Percentiles rank a stretch among this genome's conserved stretches.
phyloP scores from a whole-genome alignment of 306 rosid genomes.

The Acacia confusa region DNA sequence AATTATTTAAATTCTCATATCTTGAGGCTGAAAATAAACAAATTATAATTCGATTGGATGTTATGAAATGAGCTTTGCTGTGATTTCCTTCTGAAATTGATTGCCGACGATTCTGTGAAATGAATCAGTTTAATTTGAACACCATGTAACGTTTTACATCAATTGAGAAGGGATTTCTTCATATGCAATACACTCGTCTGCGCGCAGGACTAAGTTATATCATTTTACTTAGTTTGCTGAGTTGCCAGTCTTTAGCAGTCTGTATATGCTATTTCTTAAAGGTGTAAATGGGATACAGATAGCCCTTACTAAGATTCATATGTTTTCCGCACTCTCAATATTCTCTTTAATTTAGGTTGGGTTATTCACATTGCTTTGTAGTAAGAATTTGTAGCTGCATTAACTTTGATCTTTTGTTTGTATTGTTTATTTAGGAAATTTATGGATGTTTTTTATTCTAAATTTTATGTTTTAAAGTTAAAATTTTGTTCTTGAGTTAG shows the following conservation, averaged over 20 bases:
- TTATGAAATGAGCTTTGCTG: background rate
- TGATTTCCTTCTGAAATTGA: background rate
- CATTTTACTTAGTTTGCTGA: background rate
- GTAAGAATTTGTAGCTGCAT: background rate
- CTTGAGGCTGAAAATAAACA: background rate
- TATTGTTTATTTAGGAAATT: background rate
- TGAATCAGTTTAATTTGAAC: background rate
- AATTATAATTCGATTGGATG: background rate
- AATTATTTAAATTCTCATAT: background rate
- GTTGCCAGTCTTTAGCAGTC: background rate
- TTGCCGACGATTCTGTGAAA: background rate
- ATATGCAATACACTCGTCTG: background rate
- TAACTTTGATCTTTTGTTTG: background rate
- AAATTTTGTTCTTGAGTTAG: background rate
- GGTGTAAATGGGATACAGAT: background rate
- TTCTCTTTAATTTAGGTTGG: background rate
- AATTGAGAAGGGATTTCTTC: background rate
- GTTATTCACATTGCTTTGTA: background rate
- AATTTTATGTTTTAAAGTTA: background rate
- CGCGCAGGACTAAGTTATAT: background rate
- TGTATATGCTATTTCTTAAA: background rate
- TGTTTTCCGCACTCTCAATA: background rate
- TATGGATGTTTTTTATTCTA: background rate
- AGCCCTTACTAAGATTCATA: background rate
- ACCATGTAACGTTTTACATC: background rate